Percentiles rank a stretch among this genome's conserved stretches.
These are phyloP conservation scores for Orbilia ellipsospora DNA, from an alignment of 2,329 filamentous ascomycete genomes.

Conservation along the genomic window DNA sequence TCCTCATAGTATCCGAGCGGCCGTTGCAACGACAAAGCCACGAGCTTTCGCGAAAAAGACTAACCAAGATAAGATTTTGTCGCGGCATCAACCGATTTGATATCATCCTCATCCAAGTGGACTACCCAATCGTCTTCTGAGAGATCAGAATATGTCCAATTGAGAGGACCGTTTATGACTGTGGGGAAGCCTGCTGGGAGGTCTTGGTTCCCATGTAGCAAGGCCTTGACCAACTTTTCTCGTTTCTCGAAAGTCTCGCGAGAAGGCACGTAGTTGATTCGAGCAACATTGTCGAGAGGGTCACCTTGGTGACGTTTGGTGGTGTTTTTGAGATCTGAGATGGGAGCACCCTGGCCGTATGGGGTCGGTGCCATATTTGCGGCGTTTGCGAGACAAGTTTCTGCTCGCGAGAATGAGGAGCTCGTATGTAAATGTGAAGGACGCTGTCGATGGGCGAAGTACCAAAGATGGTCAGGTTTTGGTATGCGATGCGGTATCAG, in stretches of 20 bases:
- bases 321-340: conserved; percentile 35
- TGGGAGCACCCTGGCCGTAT: conserved; percentile 39
- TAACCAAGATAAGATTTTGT: conserved; percentile 53
- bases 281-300: conserved; percentile 15
- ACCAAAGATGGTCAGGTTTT: conserved; percentile 2
- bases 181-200: conserved; percentile 39
- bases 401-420: conserved; percentile 8
- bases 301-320: conserved; percentile 21
- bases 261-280: conserved; percentile 48
- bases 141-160: conserved; percentile 41
- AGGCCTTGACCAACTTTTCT: conserved; percentile 29
- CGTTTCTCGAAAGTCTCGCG: conserved; percentile 30
- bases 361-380: conserved; percentile 42
- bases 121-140: conserved; percentile 42
- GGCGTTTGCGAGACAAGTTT: conserved; percentile 10
- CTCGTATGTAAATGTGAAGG: neutral
- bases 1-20: neutral
- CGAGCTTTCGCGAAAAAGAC: conserved; percentile 1
- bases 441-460: conserved; percentile 11
- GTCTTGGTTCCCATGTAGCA: conserved; percentile 5
- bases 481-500: conserved; percentile 1
- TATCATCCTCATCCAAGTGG: conserved; percentile 27
- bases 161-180: conserved; percentile 21
- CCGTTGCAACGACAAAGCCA: too few species aligned
- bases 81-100: conserved; percentile 36